phyloP scores from a whole-genome alignment of 352 stramenopile genomes.

The Phytophthora foliorum region DNA sequence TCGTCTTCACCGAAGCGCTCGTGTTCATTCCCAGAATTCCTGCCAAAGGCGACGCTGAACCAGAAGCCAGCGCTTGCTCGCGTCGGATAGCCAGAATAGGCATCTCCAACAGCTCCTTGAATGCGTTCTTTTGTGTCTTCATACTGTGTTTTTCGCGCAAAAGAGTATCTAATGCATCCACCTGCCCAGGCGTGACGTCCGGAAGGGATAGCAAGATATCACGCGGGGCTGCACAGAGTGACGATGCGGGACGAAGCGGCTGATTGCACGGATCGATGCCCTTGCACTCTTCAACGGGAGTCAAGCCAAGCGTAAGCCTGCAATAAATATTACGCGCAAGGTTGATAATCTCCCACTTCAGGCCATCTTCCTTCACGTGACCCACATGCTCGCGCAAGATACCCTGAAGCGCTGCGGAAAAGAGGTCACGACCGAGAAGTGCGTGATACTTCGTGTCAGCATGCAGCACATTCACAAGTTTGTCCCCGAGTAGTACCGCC shows the following conservation, averaged over 20 bases:
- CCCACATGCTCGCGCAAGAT: conserved; percentile 67
- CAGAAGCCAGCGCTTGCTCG: conserved; percentile 46
- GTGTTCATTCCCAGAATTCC: conserved; percentile 29
- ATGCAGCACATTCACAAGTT: conserved; percentile 71
- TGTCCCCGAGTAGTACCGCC: conserved; percentile 66
- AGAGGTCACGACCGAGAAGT: conserved; percentile 70
- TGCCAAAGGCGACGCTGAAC: conserved; percentile 46
- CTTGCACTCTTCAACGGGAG: conserved; percentile 83
- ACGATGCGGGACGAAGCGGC: conserved; percentile 51
- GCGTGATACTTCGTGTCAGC: conserved; percentile 44
- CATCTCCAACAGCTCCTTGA: conserved; percentile 83
- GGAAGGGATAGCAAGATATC: conserved; percentile 72
- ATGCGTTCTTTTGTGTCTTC: conserved; percentile 86
- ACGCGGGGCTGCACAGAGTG: conserved; percentile 56
- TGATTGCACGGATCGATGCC: conserved; percentile 87
- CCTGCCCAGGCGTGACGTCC: conserved; percentile 45
- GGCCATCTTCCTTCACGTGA: conserved; percentile 80
- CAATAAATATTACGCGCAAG: conserved; percentile 88
- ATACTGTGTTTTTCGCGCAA: conserved; percentile 80
- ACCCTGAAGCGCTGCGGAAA: conserved; percentile 62
- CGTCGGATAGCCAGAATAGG: conserved; percentile 63
- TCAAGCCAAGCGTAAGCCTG: conserved; percentile 65
- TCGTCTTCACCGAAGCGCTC: conserved; percentile 53
- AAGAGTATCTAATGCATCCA: conserved; percentile 61
- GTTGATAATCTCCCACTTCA: conserved; percentile 90